These are phyloP conservation scores for Telfairia occidentalis DNA, from an alignment of 331 rosid species.

Conservation along the genomic window DNA sequence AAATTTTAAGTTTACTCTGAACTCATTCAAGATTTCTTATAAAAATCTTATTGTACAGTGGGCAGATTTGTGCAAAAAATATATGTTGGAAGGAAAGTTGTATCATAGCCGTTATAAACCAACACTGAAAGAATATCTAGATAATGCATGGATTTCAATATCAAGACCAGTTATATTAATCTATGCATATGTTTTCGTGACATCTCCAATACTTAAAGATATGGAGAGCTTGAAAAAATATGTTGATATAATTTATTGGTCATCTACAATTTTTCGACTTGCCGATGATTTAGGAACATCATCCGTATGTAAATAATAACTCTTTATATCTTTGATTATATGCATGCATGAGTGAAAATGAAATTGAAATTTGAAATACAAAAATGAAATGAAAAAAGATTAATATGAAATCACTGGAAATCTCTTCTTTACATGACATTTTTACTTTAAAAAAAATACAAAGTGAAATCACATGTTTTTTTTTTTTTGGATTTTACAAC, in stretches of 20 bases:
- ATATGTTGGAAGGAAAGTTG: background rate
- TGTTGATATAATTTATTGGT: background rate
- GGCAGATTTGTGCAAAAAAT: background rate
- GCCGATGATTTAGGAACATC: background rate
- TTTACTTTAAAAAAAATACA: no score
- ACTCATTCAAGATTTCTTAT: background rate
- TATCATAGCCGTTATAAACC: background rate
- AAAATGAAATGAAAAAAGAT: no score
- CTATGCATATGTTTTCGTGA: background rate
- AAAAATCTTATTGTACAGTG: background rate
- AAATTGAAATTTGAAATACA: no score
- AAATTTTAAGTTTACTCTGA: background rate
- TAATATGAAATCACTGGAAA: no score
- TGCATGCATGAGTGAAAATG: no score
- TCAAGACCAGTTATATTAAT: background rate
- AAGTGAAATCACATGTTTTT: no score
- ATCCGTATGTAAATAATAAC: background rate
- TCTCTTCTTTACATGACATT: no score
- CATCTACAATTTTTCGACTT: background rate
- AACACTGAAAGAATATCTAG: background rate
- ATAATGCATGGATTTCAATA: background rate
- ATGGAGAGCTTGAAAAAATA: background rate
- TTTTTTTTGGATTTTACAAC: no score
- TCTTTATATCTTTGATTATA: background rate
- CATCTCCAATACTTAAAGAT: background rate